Percentiles rank a stretch among this genome's conserved stretches.
These are phyloP conservation scores for Diaporthe aspalathi DNA, from an alignment of 2,329 filamentous ascomycete species.

Conservation along the genomic window DNA sequence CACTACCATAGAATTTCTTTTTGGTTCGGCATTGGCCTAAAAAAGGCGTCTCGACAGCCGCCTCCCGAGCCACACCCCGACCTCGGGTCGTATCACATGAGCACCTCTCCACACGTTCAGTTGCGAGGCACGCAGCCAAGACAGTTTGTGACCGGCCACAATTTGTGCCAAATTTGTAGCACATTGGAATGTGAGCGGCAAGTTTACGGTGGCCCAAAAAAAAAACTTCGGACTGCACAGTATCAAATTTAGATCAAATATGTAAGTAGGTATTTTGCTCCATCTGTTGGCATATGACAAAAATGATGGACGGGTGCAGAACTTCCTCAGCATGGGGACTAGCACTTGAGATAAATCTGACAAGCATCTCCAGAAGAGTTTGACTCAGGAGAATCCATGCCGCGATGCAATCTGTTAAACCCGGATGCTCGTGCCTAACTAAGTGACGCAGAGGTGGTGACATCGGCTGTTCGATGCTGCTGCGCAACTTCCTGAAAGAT, in stretches of 20 bases:
- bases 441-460: conserved; percentile 9
- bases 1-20: no score
- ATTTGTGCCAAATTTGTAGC: no score
- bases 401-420: neutral
- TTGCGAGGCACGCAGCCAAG: no score
- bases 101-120: no score
- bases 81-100: no score
- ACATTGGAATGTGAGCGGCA: no score
- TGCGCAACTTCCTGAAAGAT: conserved; percentile 27
- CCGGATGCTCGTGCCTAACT: neutral
- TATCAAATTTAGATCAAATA: neutral
- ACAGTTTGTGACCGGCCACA: no score
- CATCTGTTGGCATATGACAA: neutral
- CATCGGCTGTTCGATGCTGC: conserved; percentile 2
- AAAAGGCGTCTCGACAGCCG: no score
- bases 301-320: neutral
- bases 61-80: no score
- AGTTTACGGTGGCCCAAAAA: neutral
- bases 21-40: no score
- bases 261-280: neutral
- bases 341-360: neutral
- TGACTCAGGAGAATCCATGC: no score
- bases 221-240: neutral
- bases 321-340: neutral
- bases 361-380: no score